Base-by-base conservation (phyloP, 345 rosid genomes). In the Aethionema arabicum region DNA sequence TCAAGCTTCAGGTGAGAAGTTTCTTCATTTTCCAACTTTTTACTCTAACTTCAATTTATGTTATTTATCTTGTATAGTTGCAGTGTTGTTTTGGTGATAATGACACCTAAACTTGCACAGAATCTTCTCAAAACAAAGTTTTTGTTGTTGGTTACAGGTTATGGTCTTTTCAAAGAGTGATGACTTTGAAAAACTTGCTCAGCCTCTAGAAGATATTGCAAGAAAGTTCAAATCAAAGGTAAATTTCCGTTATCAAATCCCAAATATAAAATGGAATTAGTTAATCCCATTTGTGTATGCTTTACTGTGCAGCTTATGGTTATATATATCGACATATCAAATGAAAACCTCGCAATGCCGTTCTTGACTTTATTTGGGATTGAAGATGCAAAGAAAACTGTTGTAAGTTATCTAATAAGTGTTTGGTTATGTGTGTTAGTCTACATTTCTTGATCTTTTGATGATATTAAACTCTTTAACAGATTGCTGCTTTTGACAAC, bases 401-500 rank as follows among this genome's bases (percentile, higher is more conserved):
- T 82, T 86, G 98, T 91, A 59, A 70, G 91, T 70, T 52, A 50
- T 65, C 49, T 12, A 69, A 44, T 33, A 15, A 53, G 8, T 9
- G 13, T 29, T 70, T 33, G 44, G 48, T 12, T 51, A 60, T 33
- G 37, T 16, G 16, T 36, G 50, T 50, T 65, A 49, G 27, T 21
- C 27, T 33, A 56, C 10, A 48, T 56, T 67, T 49, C 29, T 54
- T n/a, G 56, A 39, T 62, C 52, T 70, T 31, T 53, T 54, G 67
- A 52, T 31, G 57, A 40, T 44, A 40, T 63, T 5, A 59, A 46
- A 56, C 30, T 84, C 51, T 53, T 59, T 59, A 49, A 55, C 48
- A 91, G 98, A 86, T 91, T 76, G 65, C 92, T 52, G 98, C 93
- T 32, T 91, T 88, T 56, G 88, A 91, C 75, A 88, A 68, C 77